Percentiles rank a stretch among this genome's conserved stretches.
These are phyloP conservation scores for Sporothrix dimorphospora DNA, from an alignment of 2,329 filamentous ascomycete genomes.

Conservation along the genomic window DNA sequence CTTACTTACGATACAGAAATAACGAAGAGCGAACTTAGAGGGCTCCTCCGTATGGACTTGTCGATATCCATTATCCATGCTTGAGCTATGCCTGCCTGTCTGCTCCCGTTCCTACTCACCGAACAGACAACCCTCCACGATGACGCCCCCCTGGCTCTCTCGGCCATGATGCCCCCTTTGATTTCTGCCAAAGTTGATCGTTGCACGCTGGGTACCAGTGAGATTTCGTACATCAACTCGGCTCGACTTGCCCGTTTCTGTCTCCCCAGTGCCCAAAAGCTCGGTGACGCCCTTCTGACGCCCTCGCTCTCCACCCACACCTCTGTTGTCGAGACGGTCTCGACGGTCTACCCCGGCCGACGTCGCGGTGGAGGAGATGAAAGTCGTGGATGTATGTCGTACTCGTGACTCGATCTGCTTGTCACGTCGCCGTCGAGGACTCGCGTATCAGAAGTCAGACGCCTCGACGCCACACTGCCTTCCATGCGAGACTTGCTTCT, in stretches of 20 bases:
- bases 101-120: background rate
- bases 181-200: background rate
- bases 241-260: conserved; percentile 1
- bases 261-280: background rate
- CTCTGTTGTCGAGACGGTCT: background rate
- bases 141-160: background rate
- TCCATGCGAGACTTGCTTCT: background rate
- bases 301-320: background rate
- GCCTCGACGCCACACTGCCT: background rate
- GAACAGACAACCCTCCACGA: background rate
- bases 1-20: background rate
- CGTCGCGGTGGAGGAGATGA: background rate
- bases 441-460: background rate
- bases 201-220: no score
- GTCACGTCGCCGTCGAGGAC: background rate
- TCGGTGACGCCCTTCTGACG: conserved; percentile 15
- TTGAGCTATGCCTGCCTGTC: no score
- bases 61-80: background rate
- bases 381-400: background rate
- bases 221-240: background rate
- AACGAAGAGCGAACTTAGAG: no score
- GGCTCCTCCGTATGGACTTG: background rate
- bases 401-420: background rate
- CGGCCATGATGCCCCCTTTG: background rate
- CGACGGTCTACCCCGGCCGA: conserved; percentile 1